phyloP scores from a whole-genome alignment of 148 eudicot genomes.

The Rhododendron williamsianum region DNA sequence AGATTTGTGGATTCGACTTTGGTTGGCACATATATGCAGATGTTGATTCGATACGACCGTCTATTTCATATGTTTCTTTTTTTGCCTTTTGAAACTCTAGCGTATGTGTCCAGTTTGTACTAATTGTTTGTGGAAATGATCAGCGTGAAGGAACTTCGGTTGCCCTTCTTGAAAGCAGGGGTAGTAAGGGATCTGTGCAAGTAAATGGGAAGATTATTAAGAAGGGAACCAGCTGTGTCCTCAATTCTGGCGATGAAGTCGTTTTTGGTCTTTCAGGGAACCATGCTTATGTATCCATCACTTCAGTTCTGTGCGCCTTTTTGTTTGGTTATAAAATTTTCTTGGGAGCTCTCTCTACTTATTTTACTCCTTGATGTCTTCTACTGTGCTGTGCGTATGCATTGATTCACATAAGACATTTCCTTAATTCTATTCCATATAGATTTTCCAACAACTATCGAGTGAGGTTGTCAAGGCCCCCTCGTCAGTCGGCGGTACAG shows the following conservation, averaged over 20 bases:
- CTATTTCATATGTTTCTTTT: neutral
- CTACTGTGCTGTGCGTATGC: neutral
- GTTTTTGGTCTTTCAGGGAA: slow-evolving; percentile 55
- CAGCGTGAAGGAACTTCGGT: slow-evolving; percentile 59
- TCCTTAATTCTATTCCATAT: slow-evolving; percentile 30
- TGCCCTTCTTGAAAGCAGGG: slow-evolving; percentile 75
- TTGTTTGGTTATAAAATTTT: neutral
- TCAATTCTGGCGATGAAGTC: slow-evolving; percentile 87
- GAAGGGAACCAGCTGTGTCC: slow-evolving; percentile 48
- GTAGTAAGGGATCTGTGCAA: slow-evolving; percentile 74
- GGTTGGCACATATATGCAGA: too few species aligned
- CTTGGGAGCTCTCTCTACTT: neutral
- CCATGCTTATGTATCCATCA: slow-evolving; percentile 85
- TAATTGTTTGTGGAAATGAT: slow-evolving; percentile 44
- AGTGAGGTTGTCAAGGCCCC: slow-evolving; percentile 58
- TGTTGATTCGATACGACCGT: neutral
- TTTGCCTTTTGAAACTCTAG: slow-evolving; percentile 9
- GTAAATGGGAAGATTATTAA: slow-evolving; percentile 66
- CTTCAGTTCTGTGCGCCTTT: neutral
- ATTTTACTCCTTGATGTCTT: neutral
- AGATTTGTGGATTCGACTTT: neutral
- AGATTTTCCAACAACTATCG: slow-evolving; percentile 69
- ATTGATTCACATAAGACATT: neutral
- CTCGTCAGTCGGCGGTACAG: slow-evolving; percentile 46
- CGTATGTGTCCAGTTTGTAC: slow-evolving; percentile 33